phyloP scores from a whole-genome alignment of 1,284 basidiomycete species.

The Sphagnurus paluster region DNA sequence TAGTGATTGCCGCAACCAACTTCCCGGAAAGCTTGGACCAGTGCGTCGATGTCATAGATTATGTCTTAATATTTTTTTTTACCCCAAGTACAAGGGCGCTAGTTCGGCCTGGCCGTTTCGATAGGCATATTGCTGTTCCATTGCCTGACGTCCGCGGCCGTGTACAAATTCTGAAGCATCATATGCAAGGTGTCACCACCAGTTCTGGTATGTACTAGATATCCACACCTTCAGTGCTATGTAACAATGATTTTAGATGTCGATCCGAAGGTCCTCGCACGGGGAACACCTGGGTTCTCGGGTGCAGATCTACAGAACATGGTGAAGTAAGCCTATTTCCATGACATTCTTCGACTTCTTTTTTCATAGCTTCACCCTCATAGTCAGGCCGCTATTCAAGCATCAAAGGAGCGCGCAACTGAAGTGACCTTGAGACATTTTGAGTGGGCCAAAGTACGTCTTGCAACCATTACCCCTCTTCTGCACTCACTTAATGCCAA shows the following conservation, averaged over 20 bases:
- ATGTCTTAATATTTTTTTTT: not conserved
- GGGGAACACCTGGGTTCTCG: slow-evolving; percentile 90
- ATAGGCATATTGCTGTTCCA: slow-evolving; percentile 87
- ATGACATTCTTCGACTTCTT: slow-evolving; percentile 4
- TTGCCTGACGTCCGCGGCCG: slow-evolving; percentile 87
- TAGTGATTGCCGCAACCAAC: slow-evolving; percentile 94
- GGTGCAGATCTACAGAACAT: slow-evolving; percentile 93
- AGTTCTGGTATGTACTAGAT: slow-evolving; percentile 47
- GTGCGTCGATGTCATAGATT: slow-evolving; percentile 40
- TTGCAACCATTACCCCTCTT: not conserved
- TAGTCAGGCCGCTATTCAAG: slow-evolving; percentile 90
- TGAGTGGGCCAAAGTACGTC: slow-evolving; percentile 88
- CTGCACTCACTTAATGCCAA: not conserved
- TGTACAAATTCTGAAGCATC: slow-evolving; percentile 86
- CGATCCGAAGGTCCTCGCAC: slow-evolving; percentile 82
- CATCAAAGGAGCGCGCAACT: slow-evolving; percentile 77
- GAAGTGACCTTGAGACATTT: slow-evolving; percentile 81
- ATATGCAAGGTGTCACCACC: slow-evolving; percentile 79
- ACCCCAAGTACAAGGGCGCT: slow-evolving; percentile 61
- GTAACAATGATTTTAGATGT: slow-evolving; percentile 49
- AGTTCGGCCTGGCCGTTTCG: slow-evolving; percentile 92
- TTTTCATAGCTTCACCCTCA: slow-evolving; percentile 5
- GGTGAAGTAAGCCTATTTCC: slow-evolving; percentile 72
- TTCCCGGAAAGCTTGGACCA: slow-evolving; percentile 90
- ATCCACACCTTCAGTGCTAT: not conserved